phyloP scores from a whole-genome alignment of 768 basidiomycete genomes.

The Collybia mongolica region DNA sequence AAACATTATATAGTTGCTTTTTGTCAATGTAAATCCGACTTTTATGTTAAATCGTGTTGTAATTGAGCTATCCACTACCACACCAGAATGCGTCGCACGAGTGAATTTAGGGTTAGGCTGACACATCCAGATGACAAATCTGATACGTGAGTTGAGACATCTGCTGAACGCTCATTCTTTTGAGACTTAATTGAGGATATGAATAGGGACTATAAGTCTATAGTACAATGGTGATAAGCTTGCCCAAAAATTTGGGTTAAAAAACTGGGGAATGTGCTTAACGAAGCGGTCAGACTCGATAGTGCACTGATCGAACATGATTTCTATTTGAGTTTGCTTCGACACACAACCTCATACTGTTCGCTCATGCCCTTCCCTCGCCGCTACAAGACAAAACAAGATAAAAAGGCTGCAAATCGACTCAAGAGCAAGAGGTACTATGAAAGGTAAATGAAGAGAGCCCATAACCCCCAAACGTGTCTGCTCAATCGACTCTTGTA shows the following conservation, averaged over 20 bases:
- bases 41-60: background rate
- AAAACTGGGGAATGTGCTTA: background rate
- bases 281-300: background rate
- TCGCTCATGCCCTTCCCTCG: background rate
- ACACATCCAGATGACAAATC: background rate
- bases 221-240: background rate
- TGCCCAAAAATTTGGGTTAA: background rate
- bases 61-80: constrained; percentile 1
- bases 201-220: background rate
- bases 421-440: background rate
- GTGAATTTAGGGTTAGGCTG: background rate
- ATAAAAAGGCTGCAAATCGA: background rate
- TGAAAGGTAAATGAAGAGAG: background rate
- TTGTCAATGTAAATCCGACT: background rate
- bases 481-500: background rate
- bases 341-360: background rate
- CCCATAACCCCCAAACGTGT: background rate
- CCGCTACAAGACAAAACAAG: background rate
- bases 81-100: background rate
- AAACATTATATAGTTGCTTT: background rate
- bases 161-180: background rate
- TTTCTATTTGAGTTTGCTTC: background rate
- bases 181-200: background rate
- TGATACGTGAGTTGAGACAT: background rate
- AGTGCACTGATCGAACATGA: background rate